These are phyloP conservation scores for Flammula alnicola DNA, from an alignment of 1,284 basidiomycete species.

Conservation along the genomic window DNA sequence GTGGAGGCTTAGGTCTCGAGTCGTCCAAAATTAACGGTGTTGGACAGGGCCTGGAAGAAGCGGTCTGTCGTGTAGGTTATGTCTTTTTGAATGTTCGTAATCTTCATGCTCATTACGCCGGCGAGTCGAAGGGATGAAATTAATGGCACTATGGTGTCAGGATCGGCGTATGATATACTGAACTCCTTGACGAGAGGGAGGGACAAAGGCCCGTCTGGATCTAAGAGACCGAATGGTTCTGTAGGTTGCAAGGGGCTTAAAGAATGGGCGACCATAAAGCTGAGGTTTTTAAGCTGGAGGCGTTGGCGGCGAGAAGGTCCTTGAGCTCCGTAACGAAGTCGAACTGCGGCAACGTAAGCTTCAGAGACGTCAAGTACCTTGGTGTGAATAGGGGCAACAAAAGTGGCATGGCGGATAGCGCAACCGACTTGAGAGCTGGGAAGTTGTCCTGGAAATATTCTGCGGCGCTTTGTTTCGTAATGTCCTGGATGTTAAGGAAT, in stretches of 20 bases:
- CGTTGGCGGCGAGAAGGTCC: slow-evolving; percentile 2
- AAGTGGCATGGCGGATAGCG: slow-evolving; percentile 4
- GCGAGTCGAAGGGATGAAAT: slow-evolving; percentile 3
- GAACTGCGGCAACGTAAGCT: slow-evolving; percentile 8
- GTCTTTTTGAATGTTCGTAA: background rate
- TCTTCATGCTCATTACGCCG: background rate
- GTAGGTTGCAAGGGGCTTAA: slow-evolving; percentile 2
- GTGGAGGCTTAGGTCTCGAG: slow-evolving; percentile 4
- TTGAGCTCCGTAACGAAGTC: background rate
- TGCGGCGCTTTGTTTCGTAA: background rate
- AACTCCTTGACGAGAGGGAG: slow-evolving; percentile 3
- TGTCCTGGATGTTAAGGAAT: slow-evolving; percentile 8
- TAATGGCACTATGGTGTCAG: slow-evolving; percentile 5
- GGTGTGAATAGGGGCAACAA: slow-evolving; percentile 8
- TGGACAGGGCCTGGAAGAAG: background rate
- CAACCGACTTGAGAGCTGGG: slow-evolving; percentile 10
- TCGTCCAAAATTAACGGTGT: background rate
- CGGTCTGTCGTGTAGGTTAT: background rate
- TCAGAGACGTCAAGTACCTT: slow-evolving; percentile 6
- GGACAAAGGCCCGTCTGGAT: background rate
- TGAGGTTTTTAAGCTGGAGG: slow-evolving; percentile 5
- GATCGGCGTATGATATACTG: slow-evolving; percentile 4
- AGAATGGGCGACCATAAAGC: slow-evolving; percentile 6
- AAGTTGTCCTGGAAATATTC: slow-evolving; percentile 6
- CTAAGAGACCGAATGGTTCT: background rate